Percentiles rank a stretch among this genome's conserved stretches.
Evolutionary conservation across 345 rosid species (phyloP).

Genomic region (Populus davidiana): DNA sequence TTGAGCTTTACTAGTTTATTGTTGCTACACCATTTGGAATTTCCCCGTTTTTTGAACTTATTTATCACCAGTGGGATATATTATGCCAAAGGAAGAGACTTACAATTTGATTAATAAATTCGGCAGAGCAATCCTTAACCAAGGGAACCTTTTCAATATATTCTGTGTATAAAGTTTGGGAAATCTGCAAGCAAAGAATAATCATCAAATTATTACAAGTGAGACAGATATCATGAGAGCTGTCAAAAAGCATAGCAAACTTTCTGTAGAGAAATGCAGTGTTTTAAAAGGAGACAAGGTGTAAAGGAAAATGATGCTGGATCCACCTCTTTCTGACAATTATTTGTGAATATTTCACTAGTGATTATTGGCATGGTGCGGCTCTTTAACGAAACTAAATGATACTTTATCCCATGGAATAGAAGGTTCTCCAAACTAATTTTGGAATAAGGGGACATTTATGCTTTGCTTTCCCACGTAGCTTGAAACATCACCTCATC

Average conservation of each 20-base stretch:
- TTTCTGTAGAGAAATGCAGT: not conserved
- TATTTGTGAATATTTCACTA: too few species aligned
- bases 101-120: slow-evolving; percentile 84
- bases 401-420: too few species aligned
- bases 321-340: too few species aligned
- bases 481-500: too few species aligned
- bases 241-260: not conserved
- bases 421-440: too few species aligned
- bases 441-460: too few species aligned
- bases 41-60: not conserved
- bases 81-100: slow-evolving; percentile 24
- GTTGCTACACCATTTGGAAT: not conserved
- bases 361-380: too few species aligned
- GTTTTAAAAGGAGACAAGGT: not conserved
- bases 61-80: not conserved
- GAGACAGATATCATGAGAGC: not conserved
- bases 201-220: slow-evolving; percentile 8
- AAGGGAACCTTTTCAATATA: slow-evolving; percentile 56
- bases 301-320: too few species aligned
- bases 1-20: not conserved
- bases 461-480: too few species aligned
- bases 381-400: too few species aligned
- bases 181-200: slow-evolving; percentile 53
- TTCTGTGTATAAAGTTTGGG: slow-evolving; percentile 58
- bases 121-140: slow-evolving; percentile 72